Evolutionary conservation across 768 basidiomycete genomes (phyloP).

Genomic region (Amanita polypyramis): DNA sequence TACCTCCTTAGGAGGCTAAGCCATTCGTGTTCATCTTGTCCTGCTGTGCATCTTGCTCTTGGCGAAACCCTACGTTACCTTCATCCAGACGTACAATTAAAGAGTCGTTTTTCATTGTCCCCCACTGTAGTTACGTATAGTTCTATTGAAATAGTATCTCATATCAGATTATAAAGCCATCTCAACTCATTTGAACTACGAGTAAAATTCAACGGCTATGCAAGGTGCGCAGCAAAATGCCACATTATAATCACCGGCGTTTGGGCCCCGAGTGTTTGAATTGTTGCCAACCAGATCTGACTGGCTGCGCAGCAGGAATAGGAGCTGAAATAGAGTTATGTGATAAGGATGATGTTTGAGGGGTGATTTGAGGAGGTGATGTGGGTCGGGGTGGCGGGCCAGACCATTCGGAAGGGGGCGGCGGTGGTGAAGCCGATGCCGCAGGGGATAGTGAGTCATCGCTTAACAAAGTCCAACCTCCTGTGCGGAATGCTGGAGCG

Average conservation of each 20-base stretch:
- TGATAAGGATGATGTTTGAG: conserved; percentile 6
- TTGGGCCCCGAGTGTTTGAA: conserved; percentile 34
- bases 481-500: conserved; percentile 44
- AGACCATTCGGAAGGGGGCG: background rate
- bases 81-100: conserved; percentile 6
- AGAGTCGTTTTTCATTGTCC: conserved; percentile 5
- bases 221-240: background rate
- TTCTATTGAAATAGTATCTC: conserved; percentile 22
- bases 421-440: conserved; percentile 4
- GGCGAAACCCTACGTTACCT: conserved; percentile 5
- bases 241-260: conserved; percentile 16
- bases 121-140: conserved; percentile 40
- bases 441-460: conserved; percentile 16
- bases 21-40: conserved; percentile 4
- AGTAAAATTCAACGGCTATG: background rate
- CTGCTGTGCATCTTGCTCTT: background rate
- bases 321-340: conserved; percentile 6
- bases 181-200: conserved; percentile 1
- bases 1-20: background rate
- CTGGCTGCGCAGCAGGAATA: conserved; percentile 19
- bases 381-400: background rate
- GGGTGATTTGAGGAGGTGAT: background rate
- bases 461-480: conserved; percentile 62
- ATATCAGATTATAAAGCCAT: conserved; percentile 17
- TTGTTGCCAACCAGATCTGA: conserved; percentile 47